Conservation (phyloP, 2,329 filamentous ascomycete genomes). For the Colletotrichum australisinense region DNA sequence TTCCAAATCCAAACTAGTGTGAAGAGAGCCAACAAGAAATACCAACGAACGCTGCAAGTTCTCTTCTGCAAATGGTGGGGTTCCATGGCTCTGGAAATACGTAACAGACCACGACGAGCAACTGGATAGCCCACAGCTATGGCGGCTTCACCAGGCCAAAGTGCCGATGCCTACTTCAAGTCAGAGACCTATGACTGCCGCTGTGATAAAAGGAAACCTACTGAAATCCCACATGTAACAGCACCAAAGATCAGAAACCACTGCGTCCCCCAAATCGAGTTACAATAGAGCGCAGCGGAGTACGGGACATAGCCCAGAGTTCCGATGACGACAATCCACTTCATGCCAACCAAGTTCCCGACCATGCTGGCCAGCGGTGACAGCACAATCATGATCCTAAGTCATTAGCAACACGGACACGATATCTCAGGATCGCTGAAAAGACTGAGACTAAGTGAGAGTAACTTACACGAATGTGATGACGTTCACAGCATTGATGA, state of each 20-base stretch:
- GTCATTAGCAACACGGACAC: not conserved
- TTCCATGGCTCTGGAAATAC: not conserved
- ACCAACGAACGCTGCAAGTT: too few species aligned
- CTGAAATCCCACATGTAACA: constrained; percentile 19
- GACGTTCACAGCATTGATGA: constrained; percentile 20
- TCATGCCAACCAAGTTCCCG: constrained; percentile 24
- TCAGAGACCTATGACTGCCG: not conserved
- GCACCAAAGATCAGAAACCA: constrained; percentile 27
- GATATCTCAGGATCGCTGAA: not conserved
- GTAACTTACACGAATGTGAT: constrained; percentile 21
- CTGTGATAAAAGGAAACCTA: not conserved
- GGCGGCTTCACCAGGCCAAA: constrained; percentile 50
- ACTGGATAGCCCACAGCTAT: constrained; percentile 46
- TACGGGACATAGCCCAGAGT: constrained; percentile 20
- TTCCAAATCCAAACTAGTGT: constrained; percentile 32
- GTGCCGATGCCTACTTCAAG: constrained; percentile 42
- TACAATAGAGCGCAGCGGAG: constrained; percentile 26
- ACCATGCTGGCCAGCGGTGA: constrained; percentile 19
- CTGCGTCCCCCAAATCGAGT: constrained; percentile 25
- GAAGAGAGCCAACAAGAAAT: constrained; percentile 21
- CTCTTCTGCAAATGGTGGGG: too few species aligned
- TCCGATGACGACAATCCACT: constrained; percentile 26
- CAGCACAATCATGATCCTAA: constrained; percentile 20
- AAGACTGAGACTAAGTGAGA: too few species aligned
- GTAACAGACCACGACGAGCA: constrained; percentile 53